Percentiles rank a stretch among this genome's conserved stretches.
Evolutionary conservation across 768 basidiomycete species (phyloP).

Genomic region (Russula compacta): DNA sequence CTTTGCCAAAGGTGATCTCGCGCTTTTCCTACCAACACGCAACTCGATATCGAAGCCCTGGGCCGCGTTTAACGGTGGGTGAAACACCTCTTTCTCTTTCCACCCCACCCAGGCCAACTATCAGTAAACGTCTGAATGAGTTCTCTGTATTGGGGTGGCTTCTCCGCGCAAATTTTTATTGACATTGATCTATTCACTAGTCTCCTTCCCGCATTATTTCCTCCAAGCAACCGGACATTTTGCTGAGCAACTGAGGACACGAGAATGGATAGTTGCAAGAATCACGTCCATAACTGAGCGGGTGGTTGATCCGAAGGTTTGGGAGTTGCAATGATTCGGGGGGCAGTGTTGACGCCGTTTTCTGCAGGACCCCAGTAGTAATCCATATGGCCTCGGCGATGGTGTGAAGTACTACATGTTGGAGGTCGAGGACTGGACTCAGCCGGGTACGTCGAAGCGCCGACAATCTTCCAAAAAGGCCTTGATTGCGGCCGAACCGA

Average conservation of each 20-base stretch:
- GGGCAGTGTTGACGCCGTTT: neutral
- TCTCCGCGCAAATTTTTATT: constrained; percentile 12
- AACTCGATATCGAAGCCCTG: constrained; percentile 91
- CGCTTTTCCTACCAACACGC: constrained; percentile 89
- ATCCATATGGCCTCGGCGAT: constrained; percentile 82
- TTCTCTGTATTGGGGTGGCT: neutral
- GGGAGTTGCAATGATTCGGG: constrained; percentile 20
- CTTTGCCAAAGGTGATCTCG: constrained; percentile 91
- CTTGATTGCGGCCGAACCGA: constrained; percentile 30
- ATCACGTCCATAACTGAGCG: constrained; percentile 84
- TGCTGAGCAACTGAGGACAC: constrained; percentile 78
- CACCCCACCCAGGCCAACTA: neutral
- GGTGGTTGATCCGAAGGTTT: constrained; percentile 70
- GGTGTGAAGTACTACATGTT: constrained; percentile 92
- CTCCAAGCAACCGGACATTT: constrained; percentile 79
- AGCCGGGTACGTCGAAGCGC: constrained; percentile 56
- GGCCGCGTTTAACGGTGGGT: constrained; percentile 95
- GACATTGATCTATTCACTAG: constrained; percentile 35
- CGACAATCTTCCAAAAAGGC: constrained; percentile 44
- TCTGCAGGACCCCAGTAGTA: constrained; percentile 64
- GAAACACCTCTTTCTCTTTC: neutral
- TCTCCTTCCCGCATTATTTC: constrained; percentile 97
- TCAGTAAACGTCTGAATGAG: neutral
- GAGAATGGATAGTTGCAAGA: constrained; percentile 93
- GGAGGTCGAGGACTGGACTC: constrained; percentile 90